Evolutionary conservation across 306 rosid genomes (phyloP), one percentile per base, ranked within the genome.

Genomic region (Ceratonia siliqua): DNA sequence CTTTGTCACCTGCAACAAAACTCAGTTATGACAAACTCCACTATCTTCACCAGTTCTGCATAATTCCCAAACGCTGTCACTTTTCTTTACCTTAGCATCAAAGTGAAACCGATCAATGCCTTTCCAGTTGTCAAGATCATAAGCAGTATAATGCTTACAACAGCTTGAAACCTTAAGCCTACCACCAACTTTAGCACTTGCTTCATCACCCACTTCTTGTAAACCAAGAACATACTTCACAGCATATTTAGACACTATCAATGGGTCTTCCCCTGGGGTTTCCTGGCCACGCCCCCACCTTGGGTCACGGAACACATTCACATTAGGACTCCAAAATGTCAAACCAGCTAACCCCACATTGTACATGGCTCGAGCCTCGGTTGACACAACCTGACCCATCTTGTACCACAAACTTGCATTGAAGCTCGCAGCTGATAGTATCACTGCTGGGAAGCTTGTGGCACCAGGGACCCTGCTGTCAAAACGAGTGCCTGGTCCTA

Each of bases 81-180:
- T 45, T 8, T 4, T 57, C 12, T 36, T 56, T 85, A 89, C 97
- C 88, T 83, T 80, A 3, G 97, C 97, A 79, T 92, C 96, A 68
- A 89, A 92, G 75, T 80, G 87, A 81, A 86, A 89, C 15, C 96
- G 87, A 72, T 92, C 92, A 27, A 85, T 53, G 21, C 89, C 90
- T 76, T 86, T 87, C 97, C 97, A 89, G 2, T 83, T 82, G 49
- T 92, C 93, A 50, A 92, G 72, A 59, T 92, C 97, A 79, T 88
- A 92, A 35, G 93, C 97, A 45, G 96, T 89, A 66, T 89, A 92
- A 74, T 92, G 97, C 90, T 92, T 92, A 81, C 97, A 89, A 42
- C 97, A 92, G 6, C 89, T 82, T n/a, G 96, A 92, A 17, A 92
- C 97, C 83, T 92, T 92, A 17, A 92, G 96, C 85, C 74, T 80